Evolutionary conservation across 768 basidiomycete species (phyloP).

Genomic region (Boletus patriciae): DNA sequence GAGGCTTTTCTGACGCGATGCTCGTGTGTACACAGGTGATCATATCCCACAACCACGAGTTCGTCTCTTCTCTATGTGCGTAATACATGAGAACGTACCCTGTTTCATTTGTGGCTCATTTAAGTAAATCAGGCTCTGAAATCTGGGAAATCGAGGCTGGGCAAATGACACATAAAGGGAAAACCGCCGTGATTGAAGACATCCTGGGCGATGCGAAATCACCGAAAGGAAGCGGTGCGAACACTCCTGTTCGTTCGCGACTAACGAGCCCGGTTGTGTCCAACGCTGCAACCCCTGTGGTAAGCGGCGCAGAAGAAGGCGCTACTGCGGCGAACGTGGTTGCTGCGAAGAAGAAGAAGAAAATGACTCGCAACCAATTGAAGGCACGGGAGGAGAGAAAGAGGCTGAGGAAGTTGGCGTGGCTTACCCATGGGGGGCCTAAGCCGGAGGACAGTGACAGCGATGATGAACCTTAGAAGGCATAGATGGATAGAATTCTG

Average conservation of each 20-base stretch:
- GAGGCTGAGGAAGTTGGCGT: conserved; percentile 73
- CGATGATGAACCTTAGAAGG: conserved; percentile 38
- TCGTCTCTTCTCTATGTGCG: conserved; percentile 79
- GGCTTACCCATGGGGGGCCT: conserved; percentile 80
- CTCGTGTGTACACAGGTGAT: conserved; percentile 58
- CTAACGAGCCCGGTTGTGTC: conserved; percentile 72
- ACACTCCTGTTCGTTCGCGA: conserved; percentile 71
- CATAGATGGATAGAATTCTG: conserved; percentile 4
- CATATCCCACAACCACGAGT: conserved; percentile 95
- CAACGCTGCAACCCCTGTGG: conserved; percentile 69
- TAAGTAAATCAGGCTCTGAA: conserved; percentile 62
- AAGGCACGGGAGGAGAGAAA: conserved; percentile 89
- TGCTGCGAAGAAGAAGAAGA: conserved; percentile 79
- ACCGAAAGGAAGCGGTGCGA: conserved; percentile 66
- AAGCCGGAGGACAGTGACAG: conserved; percentile 84
- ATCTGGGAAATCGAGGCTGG: conserved; percentile 94
- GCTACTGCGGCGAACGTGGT: conserved; percentile 37
- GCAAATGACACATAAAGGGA: conserved; percentile 84
- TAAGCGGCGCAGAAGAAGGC: conserved; percentile 71
- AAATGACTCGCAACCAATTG: conserved; percentile 81
- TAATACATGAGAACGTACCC: conserved; percentile 17
- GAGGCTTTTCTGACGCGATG: conserved; percentile 16
- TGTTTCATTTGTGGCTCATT: conserved; percentile 20
- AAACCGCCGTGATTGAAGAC: conserved; percentile 82
- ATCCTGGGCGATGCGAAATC: conserved; percentile 70